Conservation (phyloP, 2,329 filamentous ascomycete species). For the Fusarium sp. region DNA sequence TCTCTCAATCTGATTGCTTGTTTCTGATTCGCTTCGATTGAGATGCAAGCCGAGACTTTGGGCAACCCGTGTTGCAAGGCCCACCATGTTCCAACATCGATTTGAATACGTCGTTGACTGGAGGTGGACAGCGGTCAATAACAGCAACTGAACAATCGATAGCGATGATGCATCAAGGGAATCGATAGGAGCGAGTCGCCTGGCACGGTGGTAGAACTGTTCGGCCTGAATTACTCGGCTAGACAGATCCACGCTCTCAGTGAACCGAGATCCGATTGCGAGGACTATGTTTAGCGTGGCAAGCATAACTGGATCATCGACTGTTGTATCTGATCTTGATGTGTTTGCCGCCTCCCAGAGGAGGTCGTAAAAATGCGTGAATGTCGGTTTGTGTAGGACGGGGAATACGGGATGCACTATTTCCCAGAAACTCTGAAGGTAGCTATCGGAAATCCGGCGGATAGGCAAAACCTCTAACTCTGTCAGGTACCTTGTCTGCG, state of each 20-base stretch:
- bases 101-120: not conserved
- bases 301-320: not conserved
- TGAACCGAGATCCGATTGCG: not conserved
- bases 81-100: conserved; percentile 1
- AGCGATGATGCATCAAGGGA: not conserved
- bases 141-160: not conserved
- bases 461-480: not conserved
- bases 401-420: not conserved
- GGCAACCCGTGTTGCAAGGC: not conserved
- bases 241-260: not conserved
- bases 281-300: not conserved
- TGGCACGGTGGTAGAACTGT: not conserved
- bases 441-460: not conserved
- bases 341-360: not conserved
- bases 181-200: not conserved
- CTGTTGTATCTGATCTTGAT: not conserved
- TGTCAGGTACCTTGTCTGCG: not conserved
- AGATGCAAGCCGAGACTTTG: conserved; percentile 4
- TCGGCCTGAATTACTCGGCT: not conserved
- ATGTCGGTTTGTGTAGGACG: not conserved
- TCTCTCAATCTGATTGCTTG: not conserved
- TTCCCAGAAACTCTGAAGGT: not conserved
- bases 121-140: not conserved
- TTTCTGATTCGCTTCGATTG: not conserved
- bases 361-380: not conserved